phyloP scores from a whole-genome alignment of 2,329 filamentous ascomycete species.

The Periglandula ipomoeae region DNA sequence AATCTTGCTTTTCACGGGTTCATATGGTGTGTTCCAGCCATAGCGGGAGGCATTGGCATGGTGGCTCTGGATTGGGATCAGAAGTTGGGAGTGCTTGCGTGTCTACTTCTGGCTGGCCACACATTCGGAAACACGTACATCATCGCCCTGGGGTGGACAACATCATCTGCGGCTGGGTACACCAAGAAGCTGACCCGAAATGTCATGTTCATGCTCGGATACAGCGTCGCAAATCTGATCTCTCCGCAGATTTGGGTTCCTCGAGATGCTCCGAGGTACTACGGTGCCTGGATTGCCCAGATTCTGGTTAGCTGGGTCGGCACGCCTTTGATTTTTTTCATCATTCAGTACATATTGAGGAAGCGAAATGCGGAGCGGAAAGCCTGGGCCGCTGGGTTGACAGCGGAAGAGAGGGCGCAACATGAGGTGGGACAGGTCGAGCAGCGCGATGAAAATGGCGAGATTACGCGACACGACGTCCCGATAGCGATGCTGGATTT shows the following conservation, averaged over 20 bases:
- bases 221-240: conserved; percentile 25
- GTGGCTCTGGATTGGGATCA: conserved; percentile 18
- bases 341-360: conserved; percentile 23
- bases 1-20: conserved; percentile 22
- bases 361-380: conserved; percentile 21
- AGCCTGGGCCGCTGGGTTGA: conserved; percentile 18
- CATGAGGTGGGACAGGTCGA: conserved; percentile 17
- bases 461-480: conserved; percentile 20
- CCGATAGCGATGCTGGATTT: conserved; percentile 27
- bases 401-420: conserved; percentile 13
- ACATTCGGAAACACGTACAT: conserved; percentile 23
- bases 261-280: conserved; percentile 18
- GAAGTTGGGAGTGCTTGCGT: conserved; percentile 16
- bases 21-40: conserved; percentile 18
- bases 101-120: conserved; percentile 22
- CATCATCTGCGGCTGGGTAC: conserved; percentile 26
- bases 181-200: conserved; percentile 35
- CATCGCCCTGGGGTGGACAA: conserved; percentile 14
- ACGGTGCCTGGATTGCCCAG: conserved; percentile 14
- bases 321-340: conserved; percentile 23
- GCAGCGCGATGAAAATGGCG: conserved; percentile 19
- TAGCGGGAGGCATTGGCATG: conserved; percentile 19
- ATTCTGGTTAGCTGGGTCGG: conserved; percentile 24
- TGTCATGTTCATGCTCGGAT: conserved; percentile 29
- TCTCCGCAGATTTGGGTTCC: conserved; percentile 27